Conservation (phyloP, 2,329 filamentous ascomycete species). For the Alternaria gaisen region DNA sequence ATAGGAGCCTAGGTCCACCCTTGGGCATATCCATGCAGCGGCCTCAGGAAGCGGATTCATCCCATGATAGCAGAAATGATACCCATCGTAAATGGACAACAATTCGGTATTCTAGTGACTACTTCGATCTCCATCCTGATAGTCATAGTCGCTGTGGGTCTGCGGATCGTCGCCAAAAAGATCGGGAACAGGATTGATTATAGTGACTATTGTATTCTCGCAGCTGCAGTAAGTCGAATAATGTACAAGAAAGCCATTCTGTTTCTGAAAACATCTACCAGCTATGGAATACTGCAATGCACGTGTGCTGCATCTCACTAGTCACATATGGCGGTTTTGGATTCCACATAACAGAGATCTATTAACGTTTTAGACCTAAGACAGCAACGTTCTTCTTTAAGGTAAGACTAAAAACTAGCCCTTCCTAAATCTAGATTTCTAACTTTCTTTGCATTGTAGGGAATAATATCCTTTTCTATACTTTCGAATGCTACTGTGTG, state of each 20-base stretch:
- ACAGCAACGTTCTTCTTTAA: too few species aligned
- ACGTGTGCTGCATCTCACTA: constrained; percentile 25
- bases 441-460: too few species aligned
- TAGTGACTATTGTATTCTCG: constrained; percentile 26
- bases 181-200: constrained; percentile 18
- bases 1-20: too few species aligned
- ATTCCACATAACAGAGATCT: constrained; percentile 27
- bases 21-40: too few species aligned
- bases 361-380: constrained; percentile 14
- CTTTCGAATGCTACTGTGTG: too few species aligned
- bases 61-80: too few species aligned
- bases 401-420: too few species aligned
- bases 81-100: too few species aligned
- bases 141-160: constrained; percentile 13
- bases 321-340: constrained; percentile 33
- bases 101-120: background rate
- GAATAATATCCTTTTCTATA: too few species aligned
- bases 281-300: constrained; percentile 29
- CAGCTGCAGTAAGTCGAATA: constrained; percentile 2
- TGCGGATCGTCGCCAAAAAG: constrained; percentile 20
- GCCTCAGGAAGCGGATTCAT: too few species aligned
- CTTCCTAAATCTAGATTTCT: too few species aligned
- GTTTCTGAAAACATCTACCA: constrained; percentile 11
- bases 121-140: constrained; percentile 23
- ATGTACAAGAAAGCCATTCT: too few species aligned